phyloP scores from a whole-genome alignment of 2,329 filamentous ascomycete species.

The Aureobasidium sp. region DNA sequence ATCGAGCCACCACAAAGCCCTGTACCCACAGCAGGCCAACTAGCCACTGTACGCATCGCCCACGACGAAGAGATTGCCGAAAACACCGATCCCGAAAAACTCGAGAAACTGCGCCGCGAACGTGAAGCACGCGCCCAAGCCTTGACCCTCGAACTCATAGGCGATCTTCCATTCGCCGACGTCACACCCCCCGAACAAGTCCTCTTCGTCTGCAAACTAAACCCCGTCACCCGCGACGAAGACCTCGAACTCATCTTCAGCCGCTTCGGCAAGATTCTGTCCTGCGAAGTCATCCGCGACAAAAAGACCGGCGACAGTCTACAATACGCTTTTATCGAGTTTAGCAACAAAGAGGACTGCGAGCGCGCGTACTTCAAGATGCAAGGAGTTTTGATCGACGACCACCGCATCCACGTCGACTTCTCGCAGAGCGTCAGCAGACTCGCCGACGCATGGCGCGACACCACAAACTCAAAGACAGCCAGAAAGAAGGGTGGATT shows the following conservation, averaged over 20 bases:
- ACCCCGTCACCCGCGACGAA: conserved; percentile 90
- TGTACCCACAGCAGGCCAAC: conserved; percentile 70
- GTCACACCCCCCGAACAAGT: conserved; percentile 96
- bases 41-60: conserved; percentile 84
- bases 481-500: conserved; percentile 65
- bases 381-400: conserved; percentile 94
- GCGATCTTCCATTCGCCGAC: conserved; percentile 92
- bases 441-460: conserved; percentile 82
- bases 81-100: conserved; percentile 69
- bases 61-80: conserved; percentile 78
- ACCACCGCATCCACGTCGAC: conserved; percentile 95
- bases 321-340: conserved; percentile 97
- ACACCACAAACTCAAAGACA: conserved; percentile 74
- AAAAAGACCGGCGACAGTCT: conserved; percentile 88
- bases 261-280: conserved; percentile 89
- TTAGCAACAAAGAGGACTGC: conserved; percentile 83
- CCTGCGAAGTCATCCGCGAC: conserved; percentile 92
- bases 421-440: conserved; percentile 91
- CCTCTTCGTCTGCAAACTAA: conserved; percentile 96
- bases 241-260: conserved; percentile 95
- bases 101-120: conserved; percentile 74
- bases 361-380: conserved; percentile 98
- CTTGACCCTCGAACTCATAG: conserved; percentile 93
- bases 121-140: conserved; percentile 89
- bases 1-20: conserved; percentile 73